Evolutionary conservation across 306 rosid genomes (phyloP).

Genomic region (Pterocarpus macrocarpus): DNA sequence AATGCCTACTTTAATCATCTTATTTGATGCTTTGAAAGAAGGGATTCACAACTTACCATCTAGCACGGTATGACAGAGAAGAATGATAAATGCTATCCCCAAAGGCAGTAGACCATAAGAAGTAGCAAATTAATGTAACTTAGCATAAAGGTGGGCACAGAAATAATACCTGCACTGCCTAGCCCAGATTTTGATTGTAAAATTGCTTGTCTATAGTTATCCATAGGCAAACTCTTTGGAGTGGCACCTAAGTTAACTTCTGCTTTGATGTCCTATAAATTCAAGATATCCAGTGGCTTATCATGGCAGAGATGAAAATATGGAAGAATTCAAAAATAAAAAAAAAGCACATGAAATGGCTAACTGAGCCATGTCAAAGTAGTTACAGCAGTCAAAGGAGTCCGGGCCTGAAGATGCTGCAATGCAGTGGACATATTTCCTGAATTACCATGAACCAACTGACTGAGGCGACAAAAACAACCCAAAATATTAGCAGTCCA

Average conservation of each 20-base stretch:
- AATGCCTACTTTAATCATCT: too few species aligned
- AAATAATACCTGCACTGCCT: conserved; percentile 69
- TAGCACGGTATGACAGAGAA: too few species aligned
- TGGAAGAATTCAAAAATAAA: conserved; percentile 29
- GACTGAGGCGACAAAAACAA: conserved; percentile 64
- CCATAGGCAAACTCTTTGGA: conserved; percentile 80
- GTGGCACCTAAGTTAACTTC: conserved; percentile 69
- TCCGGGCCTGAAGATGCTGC: conserved; percentile 80
- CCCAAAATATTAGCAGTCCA: conserved; percentile 39
- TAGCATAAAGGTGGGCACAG: neutral
- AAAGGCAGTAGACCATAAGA: neutral
- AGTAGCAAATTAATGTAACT: conserved; percentile 10
- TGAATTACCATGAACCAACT: conserved; percentile 77
- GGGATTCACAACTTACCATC: too few species aligned
- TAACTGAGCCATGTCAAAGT: conserved; percentile 46
- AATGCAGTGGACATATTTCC: conserved; percentile 76
- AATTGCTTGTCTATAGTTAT: conserved; percentile 79
- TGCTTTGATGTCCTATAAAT: conserved; percentile 73
- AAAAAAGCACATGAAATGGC: conserved; percentile 1
- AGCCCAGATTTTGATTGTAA: conserved; percentile 83
- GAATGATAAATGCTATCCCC: too few species aligned
- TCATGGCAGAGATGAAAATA: conserved; percentile 32
- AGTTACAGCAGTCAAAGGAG: conserved; percentile 70
- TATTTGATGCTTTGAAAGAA: too few species aligned
- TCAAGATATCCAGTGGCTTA: conserved; percentile 51